Evolutionary conservation across 1,139 yeast species (phyloP), one percentile per base, ranked within the genome.

Genomic region (Debaryomyces coudertii): DNA sequence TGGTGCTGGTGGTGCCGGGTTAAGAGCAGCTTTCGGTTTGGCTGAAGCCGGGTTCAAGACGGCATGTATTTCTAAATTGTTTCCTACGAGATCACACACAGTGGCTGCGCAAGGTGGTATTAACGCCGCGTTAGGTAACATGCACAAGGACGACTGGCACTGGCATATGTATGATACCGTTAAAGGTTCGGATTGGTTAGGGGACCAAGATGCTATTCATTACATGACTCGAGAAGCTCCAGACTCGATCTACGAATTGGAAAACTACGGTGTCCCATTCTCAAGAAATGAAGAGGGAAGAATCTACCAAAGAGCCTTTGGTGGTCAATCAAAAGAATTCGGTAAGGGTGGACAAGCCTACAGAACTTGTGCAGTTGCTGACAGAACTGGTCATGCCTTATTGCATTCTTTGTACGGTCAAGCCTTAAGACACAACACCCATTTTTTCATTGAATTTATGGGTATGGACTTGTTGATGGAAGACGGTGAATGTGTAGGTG

Each of bases 101-200:
- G 99, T 93, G 47, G 99, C 99, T 48, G 99, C 99, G 47, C 99
- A 93, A 74, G 99, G 99, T 73, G 99, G 99, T 75, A 93, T 93
- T 72, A 93, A 93, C 65, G 99, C 99, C 58, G 99, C 99, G 34
- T 79, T 93, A 53, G 93, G 95, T 56, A 93, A 93, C 79, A 92
- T 93, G 97, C 98, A 93, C 76, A 79, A 82, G 58, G 99, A 93
- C 71, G 93, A 92, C 76, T 93, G 99, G 99, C 95, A 89, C 71
- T 93, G 99, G 98, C 99, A 93, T 73, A 92, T 93, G 97, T 92
- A 92, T 73, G 99, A 93, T 67, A 93, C 99, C 63, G 98, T 93
- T 62, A 93, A 93, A 76, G 99, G 99, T 54, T 90, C 97, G 11
- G 99, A 93, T 76, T 93, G 99, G 99, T 83, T 93, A 53, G 99